Conservation (phyloP, 2,329 filamentous ascomycete species). For the Davidsoniella virescens region DNA sequence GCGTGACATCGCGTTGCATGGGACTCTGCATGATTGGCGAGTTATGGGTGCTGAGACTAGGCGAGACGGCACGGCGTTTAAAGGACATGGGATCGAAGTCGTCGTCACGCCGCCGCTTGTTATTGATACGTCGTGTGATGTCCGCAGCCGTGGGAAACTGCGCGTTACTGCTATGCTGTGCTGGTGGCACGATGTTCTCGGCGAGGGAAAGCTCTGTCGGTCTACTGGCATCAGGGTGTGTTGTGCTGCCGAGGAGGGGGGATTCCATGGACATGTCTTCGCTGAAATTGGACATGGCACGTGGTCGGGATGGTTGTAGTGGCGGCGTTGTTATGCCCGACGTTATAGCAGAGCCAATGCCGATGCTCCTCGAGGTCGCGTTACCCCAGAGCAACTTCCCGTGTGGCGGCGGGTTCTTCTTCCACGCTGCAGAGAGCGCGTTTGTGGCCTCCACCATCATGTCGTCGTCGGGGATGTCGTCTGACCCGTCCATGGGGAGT, state of each 20-base stretch:
- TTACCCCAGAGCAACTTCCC: slow-evolving; percentile 11
- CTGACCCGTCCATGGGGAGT: slow-evolving; percentile 45
- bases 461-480: slow-evolving; percentile 55
- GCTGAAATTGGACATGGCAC: slow-evolving; percentile 43
- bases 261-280: slow-evolving; percentile 63
- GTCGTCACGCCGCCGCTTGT: slow-evolving; percentile 75
- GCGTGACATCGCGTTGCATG: slow-evolving; percentile 50
- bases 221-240: not conserved
- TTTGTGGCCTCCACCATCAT: slow-evolving; percentile 41
- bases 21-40: slow-evolving; percentile 79
- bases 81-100: slow-evolving; percentile 78
- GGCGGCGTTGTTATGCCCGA: slow-evolving; percentile 48
- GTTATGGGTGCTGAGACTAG: slow-evolving; percentile 79
- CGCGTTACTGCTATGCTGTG: slow-evolving; percentile 13
- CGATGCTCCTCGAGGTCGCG: slow-evolving; percentile 24
- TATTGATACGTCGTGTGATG: slow-evolving; percentile 60
- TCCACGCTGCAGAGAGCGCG: slow-evolving; percentile 26
- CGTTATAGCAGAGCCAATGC: slow-evolving; percentile 57
- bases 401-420: slow-evolving; percentile 6
- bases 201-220: slow-evolving; percentile 9
- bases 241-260: slow-evolving; percentile 25
- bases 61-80: slow-evolving; percentile 82
- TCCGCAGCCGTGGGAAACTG: slow-evolving; percentile 52
- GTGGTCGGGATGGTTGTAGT: slow-evolving; percentile 44
- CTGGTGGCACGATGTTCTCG: not conserved